Base-by-base conservation (phyloP, 805 yeast genomes). In the Saccharomycopsis amapae region DNA sequence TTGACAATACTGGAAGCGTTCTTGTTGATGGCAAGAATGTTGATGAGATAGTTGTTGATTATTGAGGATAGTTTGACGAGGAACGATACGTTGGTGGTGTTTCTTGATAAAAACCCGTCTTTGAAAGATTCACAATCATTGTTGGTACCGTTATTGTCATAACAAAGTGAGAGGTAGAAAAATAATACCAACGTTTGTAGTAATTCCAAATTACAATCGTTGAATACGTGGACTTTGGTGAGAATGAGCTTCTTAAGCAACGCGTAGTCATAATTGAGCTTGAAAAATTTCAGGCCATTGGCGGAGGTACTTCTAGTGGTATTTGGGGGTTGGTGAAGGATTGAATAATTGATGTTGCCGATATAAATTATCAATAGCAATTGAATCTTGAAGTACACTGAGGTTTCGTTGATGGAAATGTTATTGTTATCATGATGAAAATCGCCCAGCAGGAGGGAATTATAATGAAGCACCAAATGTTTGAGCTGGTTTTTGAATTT, bases 181-280 rank as follows among this genome's bases (percentile, higher is more conserved):
- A 74, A 63, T 48, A 76, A 54, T 34, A 75, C 58, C 41, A 72
- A 67, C 10, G 76, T 73, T 55, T 76, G 79, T 26, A 76, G 59
- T 54, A 72, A 76, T 49, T 62, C 65, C 22, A 73, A 56, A 3
- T 73, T 66, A 5, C 73, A 69, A 17, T 42, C 35, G 47, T 71
- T 71, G 48, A 70, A 65, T 36, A 71, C 72, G 75, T 66, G 53
- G 73, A 45, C 67, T 73, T 38, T 64, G 65, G 54, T 26, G 26
- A 42, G 30, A 32, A 46, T 42, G 12, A 46, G 15, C 10, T 42
- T 36, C 7, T 45, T 17, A 24, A 48, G 38, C 23, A 38, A 28
- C 6, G 6, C 42, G 37, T 32, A 46, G 23, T 42, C 41, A 31
- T 49, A 49, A 28, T 46, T 46, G 22, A 49, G 30, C 24, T 46